Conservation (phyloP, 2,329 filamentous ascomycete genomes). For the Thelonectria blattea region DNA sequence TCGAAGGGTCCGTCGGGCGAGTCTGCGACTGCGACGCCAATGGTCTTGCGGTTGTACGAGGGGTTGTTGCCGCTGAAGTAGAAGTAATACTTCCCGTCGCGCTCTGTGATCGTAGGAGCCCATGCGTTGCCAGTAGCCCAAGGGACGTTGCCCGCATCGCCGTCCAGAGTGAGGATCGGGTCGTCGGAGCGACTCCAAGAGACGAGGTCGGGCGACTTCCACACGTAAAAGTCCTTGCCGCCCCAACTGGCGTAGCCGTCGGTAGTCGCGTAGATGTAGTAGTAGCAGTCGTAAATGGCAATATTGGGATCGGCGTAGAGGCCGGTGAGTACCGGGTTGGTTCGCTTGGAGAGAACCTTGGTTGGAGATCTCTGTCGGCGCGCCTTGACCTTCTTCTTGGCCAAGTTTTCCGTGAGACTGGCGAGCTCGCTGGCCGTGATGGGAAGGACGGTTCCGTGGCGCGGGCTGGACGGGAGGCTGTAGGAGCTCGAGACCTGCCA, state of each 20-base stretch:
- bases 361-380: neutral
- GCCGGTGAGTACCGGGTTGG: slow-evolving; percentile 46
- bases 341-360: slow-evolving; percentile 18
- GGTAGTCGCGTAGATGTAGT: slow-evolving; percentile 55
- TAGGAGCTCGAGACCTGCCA: slow-evolving; percentile 56
- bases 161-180: slow-evolving; percentile 53
- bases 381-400: slow-evolving; percentile 4
- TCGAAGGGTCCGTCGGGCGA: slow-evolving; percentile 65
- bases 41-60: slow-evolving; percentile 59
- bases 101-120: slow-evolving; percentile 67
- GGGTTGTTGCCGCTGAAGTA: slow-evolving; percentile 64
- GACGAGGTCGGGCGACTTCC: slow-evolving; percentile 52
- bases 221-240: slow-evolving; percentile 54
- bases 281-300: slow-evolving; percentile 49
- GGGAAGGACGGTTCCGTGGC: slow-evolving; percentile 60
- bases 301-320: slow-evolving; percentile 56
- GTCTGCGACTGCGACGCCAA: slow-evolving; percentile 64
- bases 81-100: slow-evolving; percentile 68
- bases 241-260: slow-evolving; percentile 54
- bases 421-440: slow-evolving; percentile 48
- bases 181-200: slow-evolving; percentile 48
- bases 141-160: slow-evolving; percentile 59
- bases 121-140: slow-evolving; percentile 72
- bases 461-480: slow-evolving; percentile 54
- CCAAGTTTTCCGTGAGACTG: slow-evolving; percentile 9